Evolutionary conservation across 768 basidiomycete species (phyloP), one percentile per base, ranked within the genome.

Genomic region (Polyporus arcularius): DNA sequence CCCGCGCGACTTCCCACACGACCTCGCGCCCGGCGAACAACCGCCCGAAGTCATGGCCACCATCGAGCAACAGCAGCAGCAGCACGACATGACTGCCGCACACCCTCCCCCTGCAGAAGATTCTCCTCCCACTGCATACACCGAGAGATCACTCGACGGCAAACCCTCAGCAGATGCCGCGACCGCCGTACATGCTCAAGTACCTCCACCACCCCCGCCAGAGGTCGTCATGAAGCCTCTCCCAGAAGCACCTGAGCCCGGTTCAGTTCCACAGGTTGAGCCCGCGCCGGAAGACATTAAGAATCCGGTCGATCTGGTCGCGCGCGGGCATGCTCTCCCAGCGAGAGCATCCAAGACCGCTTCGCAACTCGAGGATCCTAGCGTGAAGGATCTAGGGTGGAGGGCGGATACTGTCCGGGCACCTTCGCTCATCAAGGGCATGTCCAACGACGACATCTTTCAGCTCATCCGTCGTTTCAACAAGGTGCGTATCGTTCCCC

Each of bases 371-470:
- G 70, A 68, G 15, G 70, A 71, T 39, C 70, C 70, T 2, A 69
- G 67, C 15, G 64, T 70, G 16, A 67, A 64, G 43, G 71, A 72
- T 35, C 63, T 69, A 14, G 69, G 71, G 6, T 72, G 71, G 71
- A 63, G 68, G 32, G 60, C 50, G 4, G 50, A 57, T 9, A 58
- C 68, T 0, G 35, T 51, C 11, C 65, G 63, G 47, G 60, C 73
- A 10, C 71, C 74, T 11, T 55, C 65, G 21, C 74, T 77, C 26
- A 61, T 77, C 2, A 55, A 67, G 3, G 77, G 76, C 10, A 47
- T 80, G n/a, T 65, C 72, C 42, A 77, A 79, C 60, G 76, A 79
- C 28, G 72, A 79, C 42, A 65, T 80, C 0, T 75, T 73, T 61
- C 71, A 73, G 35, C 67, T 80, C 30, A 65, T 79, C 28, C 49